Evolutionary conservation across 306 rosid species (phyloP), one percentile per base, ranked within the genome.

Genomic region (Vachellia collinsii): DNA sequence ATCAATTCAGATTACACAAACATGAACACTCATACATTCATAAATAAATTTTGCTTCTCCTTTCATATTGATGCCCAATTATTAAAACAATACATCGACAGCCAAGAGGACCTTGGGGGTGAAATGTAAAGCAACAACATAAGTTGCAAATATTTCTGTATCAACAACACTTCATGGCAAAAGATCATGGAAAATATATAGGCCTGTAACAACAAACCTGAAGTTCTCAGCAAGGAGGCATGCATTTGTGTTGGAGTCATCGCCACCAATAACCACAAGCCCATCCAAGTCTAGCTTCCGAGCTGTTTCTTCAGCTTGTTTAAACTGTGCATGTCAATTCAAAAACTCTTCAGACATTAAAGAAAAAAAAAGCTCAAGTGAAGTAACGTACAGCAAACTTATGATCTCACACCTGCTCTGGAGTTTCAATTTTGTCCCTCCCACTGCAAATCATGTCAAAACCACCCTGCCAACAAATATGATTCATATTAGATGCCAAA

Each of bases 391-490:
- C 22, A 58, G 1, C 65, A 79, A 84, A 69, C 66, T 51, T 51
- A 75, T 44, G 77, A 38, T 73, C 85, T 73, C 85, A n/a, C 78
- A 92, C 99, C 97, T 96, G 99, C 82, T 93, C 99, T 38, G 98
- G 98, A 80, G 99, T 93, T 86, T 96, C 99, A 84, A 96, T 93
- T 87, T 96, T 96, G 91, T 96, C 99, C 86, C 99, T 93, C 78
- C 99, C 99, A 85, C 99, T 96, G 73, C 97, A 81, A 72, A 96
- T 96, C 97, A 96, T 96, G 88, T 96, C 99, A 87, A 96, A 96
- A 46, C 99, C 99, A 78, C 99, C 99, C 98, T 96, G 90, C 66
- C 77, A 81, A 86, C 71, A 11, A 62, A 87, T 81, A 79, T n/a
- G 0, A 5, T 74, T 6, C 72, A 19, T 12, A 66, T 54, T 59